A percentile compares a stretch with the other conserved stretches of the same genome.
Evolutionary conservation across 2,329 filamentous ascomycete species (phyloP).

Genomic region (Exophiala calicioides): DNA sequence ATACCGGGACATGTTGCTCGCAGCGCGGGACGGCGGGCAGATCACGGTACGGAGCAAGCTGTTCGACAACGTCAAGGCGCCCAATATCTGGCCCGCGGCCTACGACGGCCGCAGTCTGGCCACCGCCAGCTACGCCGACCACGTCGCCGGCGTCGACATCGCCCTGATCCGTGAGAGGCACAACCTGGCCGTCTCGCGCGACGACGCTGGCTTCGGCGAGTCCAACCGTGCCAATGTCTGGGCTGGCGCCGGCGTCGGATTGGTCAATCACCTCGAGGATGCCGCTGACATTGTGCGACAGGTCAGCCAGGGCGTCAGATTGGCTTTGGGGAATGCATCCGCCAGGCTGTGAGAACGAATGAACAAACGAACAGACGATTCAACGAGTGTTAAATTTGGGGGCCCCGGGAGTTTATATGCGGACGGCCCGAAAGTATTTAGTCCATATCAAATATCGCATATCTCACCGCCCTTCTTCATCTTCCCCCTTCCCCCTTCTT

Average conservation of each 20-base stretch:
- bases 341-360: background rate
- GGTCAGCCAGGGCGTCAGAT: background rate
- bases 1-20: constrained; percentile 51
- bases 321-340: background rate
- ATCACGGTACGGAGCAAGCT: constrained; percentile 53
- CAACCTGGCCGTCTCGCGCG: constrained; percentile 3
- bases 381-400: background rate
- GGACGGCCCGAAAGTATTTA: no score
- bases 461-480: background rate
- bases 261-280: constrained; percentile 14
- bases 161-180: constrained; percentile 9
- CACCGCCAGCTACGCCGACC: constrained; percentile 50
- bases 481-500: background rate
- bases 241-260: constrained; percentile 17
- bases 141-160: constrained; percentile 17
- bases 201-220: constrained; percentile 9
- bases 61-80: constrained; percentile 58
- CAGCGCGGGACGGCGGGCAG: constrained; percentile 52
- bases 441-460: no score
- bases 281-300: constrained; percentile 18
- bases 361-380: background rate
- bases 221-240: constrained; percentile 15
- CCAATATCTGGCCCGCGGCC: constrained; percentile 57
- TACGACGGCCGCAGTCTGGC: constrained; percentile 60
- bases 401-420: no score